These are phyloP conservation scores for Bisporella sp. DNA, from an alignment of 2,329 filamentous ascomycete genomes.

Conservation along the genomic window DNA sequence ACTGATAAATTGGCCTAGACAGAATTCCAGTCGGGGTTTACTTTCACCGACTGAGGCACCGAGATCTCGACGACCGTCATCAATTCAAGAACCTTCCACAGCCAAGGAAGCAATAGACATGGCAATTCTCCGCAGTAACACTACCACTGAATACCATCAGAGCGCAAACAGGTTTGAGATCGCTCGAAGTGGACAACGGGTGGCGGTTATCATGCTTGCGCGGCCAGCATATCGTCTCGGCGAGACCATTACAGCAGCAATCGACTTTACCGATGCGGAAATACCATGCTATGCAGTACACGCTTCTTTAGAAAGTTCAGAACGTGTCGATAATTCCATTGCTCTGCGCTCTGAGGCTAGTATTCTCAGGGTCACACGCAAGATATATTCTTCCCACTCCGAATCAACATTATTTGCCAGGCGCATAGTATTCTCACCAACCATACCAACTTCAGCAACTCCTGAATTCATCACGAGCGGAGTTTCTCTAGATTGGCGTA, in stretches of 20 bases:
- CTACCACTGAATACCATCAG: constrained; percentile 59
- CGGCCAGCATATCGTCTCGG: constrained; percentile 84
- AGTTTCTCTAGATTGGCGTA: constrained; percentile 79
- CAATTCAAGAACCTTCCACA: constrained; percentile 49
- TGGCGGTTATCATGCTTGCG: constrained; percentile 83
- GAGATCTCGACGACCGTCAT: constrained; percentile 48
- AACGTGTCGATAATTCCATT: constrained; percentile 72
- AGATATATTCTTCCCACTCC: constrained; percentile 68
- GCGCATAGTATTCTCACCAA: constrained; percentile 71
- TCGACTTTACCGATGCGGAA: constrained; percentile 74
- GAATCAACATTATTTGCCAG: constrained; percentile 79
- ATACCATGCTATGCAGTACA: constrained; percentile 83
- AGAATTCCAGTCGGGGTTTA: constrained; percentile 45
- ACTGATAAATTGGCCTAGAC: constrained; percentile 53
- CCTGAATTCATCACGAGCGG: constrained; percentile 91
- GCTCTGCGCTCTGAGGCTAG: constrained; percentile 81
- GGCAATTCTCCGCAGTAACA: constrained; percentile 78
- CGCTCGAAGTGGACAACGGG: constrained; percentile 81
- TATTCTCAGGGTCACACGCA: constrained; percentile 79
- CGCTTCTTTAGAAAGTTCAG: constrained; percentile 76
- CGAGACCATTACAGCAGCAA: constrained; percentile 74
- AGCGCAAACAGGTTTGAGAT: constrained; percentile 95
- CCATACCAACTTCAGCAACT: constrained; percentile 76
- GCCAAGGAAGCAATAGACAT: constrained; percentile 85
- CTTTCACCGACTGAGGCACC: constrained; percentile 62